Evolutionary conservation across 2,329 filamentous ascomycete genomes (phyloP), one percentile per base, ranked within the genome.

Genomic region (Venturia effusa): DNA sequence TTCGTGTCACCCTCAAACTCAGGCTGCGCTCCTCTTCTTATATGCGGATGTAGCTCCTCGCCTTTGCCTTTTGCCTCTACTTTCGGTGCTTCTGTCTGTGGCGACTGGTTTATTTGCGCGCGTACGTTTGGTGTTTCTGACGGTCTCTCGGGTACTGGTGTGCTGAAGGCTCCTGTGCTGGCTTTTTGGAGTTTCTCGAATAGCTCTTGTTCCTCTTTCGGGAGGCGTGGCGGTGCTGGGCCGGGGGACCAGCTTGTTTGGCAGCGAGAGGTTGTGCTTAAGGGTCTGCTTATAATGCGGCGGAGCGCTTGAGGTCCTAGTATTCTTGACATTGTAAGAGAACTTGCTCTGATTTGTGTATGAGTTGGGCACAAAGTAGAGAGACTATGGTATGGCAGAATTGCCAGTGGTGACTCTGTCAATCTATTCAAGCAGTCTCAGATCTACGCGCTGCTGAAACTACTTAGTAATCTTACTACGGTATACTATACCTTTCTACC

Each of bases 1-100:
- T 99, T 97, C 64, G 81, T 82, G 63, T 97, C 92, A 65, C 94
- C 94, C 69, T 93, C 87, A 70, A 99, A 99, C 78, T 97, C 93
- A 1, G 94, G 92, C 70, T 87, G 84, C 54, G 92, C 88, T 41
- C 93, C 93, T 67, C 86, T 80, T 67, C 88, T 81, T 64, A 93
- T 78, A 73, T 91, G 86, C 0, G 86, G 87, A 72, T 90, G 87
- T 24, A 89, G 74, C 66, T 87, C 83, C 64, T 87, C 84, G 66
- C 85, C 86, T 61, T 84, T 78, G 48, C 81, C 82, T n/a, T 78
- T 78, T 24, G 81, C 80, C 62, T 81, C 77, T 30, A 84, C 76
- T 69, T 77, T 74, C 37, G 77, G 75, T 69, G 69, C 63, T 66
- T 69, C 66, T 74, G 74, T 61, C 66, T 75, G 66, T 24, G 79